Base-by-base conservation (phyloP, 1,284 basidiomycete genomes). In the Apiotrichum porosum region DNA sequence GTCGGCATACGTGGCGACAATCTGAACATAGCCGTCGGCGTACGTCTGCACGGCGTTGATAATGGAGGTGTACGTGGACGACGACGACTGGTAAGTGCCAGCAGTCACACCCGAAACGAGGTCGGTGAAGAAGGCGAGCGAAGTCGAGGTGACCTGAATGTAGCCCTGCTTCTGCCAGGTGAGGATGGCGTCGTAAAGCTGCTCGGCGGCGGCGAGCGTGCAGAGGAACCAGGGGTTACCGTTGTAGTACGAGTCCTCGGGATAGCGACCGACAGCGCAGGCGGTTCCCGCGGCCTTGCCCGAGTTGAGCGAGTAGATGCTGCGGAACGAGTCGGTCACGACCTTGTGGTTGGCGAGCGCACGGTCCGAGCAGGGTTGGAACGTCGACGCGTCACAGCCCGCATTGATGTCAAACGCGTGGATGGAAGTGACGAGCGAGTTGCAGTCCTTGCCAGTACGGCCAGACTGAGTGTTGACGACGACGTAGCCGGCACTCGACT, bases 181-280 rank as follows among this genome's bases (percentile, higher is more conserved):
- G 3, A 53, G 35, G 42, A 54, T 31, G 17, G 64, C 59, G 12
- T 61, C 58, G 56, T 69, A 75, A 13, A 76, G 54, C 37, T 66
- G 60, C 33, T 76, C 69, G 5, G 75, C 66, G 8, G 74, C 63
- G 1, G 72, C 66, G 35, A 69, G 60, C 8, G 73, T 75, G 52
- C 69, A 68, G 24, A 76, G 63, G 56, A 41, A 69, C 76, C 76
- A 78, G 2, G 76, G 75, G 54, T 75, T 71, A 2, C 66, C 75
- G 17, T 74, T 69, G 52, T 76, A 69, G 58, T 77, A 78, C 8
- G 71, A 59, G 58, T 78, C 76, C 61, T 76, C 72, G 14, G 56
- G 56, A 52, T 77, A 78, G 10, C 76, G 57, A 0, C 77, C 76
- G 13, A 77, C 58, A 1, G 72, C 71, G 53, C 69, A 62, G 8